Percentiles rank a stretch among this genome's conserved stretches.
Evolutionary conservation across 805 yeast species (phyloP).

Genomic region (Starmerella riodocensis): DNA sequence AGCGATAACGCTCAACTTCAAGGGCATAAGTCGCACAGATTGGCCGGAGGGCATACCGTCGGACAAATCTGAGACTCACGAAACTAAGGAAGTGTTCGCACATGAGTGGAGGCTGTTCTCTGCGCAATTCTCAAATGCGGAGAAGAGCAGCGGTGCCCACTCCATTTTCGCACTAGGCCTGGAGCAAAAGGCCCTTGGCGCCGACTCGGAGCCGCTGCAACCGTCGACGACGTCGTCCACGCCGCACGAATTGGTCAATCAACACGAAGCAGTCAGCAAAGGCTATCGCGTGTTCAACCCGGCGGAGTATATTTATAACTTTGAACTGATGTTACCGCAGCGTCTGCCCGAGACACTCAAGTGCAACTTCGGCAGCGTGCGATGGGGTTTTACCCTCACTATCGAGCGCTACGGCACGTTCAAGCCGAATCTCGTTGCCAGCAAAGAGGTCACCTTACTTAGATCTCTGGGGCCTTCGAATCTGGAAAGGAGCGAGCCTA

Average conservation of each 20-base stretch:
- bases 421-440: constrained; percentile 58
- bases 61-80: constrained; percentile 52
- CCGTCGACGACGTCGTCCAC: constrained; percentile 5
- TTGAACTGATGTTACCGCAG: constrained; percentile 77
- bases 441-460: constrained; percentile 50
- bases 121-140: constrained; percentile 27
- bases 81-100: constrained; percentile 49
- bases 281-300: constrained; percentile 49
- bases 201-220: constrained; percentile 4
- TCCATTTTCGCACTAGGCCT: constrained; percentile 23
- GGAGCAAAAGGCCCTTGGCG: constrained; percentile 2
- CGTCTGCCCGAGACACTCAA: constrained; percentile 67
- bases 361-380: constrained; percentile 71
- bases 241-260: constrained; percentile 17
- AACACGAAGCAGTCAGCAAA: constrained; percentile 20
- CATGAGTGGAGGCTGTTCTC: constrained; percentile 88
- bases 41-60: constrained; percentile 99
- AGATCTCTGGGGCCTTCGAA: constrained; percentile 67
- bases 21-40: constrained; percentile 65
- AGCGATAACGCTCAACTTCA: constrained; percentile 44
- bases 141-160: constrained; percentile 35
- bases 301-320: constrained; percentile 85
- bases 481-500: constrained; percentile 84
- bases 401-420: constrained; percentile 76
- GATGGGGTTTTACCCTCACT: constrained; percentile 53